Base-by-base conservation (phyloP, 202 grass and related monocot species). In the Schoenoplectus tabernaemontani region DNA sequence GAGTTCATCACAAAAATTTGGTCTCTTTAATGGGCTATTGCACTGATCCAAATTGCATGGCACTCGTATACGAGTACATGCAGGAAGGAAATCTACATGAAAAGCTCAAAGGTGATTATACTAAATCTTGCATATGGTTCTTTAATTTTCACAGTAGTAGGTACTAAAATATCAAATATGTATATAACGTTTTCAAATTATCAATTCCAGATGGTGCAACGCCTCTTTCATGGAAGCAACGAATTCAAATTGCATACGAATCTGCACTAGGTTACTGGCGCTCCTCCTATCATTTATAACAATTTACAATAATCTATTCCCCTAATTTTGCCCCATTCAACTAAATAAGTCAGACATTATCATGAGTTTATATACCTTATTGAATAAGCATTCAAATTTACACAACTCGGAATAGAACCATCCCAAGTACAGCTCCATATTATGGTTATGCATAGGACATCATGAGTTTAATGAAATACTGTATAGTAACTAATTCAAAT, bases 11-110 rank as follows among this genome's bases (percentile, higher is more conserved):
- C 53, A 83, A 12, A 48, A 62, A 83, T 33, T 48, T 83, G 32
- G 81, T 83, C 0, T 42, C 69, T 1, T 22, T 83, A 4, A 12
- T 88, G 23, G 83, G 87, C 13, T 88, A 88, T 43, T 88, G 79
- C 39, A 83, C 51, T 8, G 83, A 88, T 79, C 62, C 19, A 9
- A 15, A 79, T 67, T 54, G 68, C 74, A 64, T 88, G 42, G 79
- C 83, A 1, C 87, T 88, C 47, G n/a, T 88, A 4, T 88, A 84
- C 19, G 87, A 88, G 79, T 88, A 85, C 62, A 85, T 88, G 87
- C 39, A 82, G 22, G 48, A 79, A 69, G 87, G 83, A 58, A 88
- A 32, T 37, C 83, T 88, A 57, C 47, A 83, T 28, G 83, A 85
- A 26, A 76, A 85, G 81, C 79, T 88, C 19, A 57, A 13, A 83